Percentiles rank a stretch among this genome's conserved stretches.
These are phyloP conservation scores for Phytopythium chamaehyphon DNA, from an alignment of 352 stramenopile genomes.

Conservation along the genomic window DNA sequence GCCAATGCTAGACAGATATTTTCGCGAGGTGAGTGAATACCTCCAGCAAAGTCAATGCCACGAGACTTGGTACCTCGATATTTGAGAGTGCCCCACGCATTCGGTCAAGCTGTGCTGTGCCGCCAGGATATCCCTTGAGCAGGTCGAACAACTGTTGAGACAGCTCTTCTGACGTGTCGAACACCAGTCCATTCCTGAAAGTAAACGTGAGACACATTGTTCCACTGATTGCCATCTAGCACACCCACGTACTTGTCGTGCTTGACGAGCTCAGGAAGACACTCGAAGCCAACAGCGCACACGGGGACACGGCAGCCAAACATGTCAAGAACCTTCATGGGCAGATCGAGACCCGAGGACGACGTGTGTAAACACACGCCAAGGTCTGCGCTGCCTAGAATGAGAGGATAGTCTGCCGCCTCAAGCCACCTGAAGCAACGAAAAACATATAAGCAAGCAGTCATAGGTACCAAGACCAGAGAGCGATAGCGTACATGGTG, in stretches of 20 bases:
- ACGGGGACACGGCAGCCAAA: conserved; percentile 97
- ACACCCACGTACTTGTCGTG: conserved; percentile 84
- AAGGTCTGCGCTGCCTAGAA: conserved; percentile 94
- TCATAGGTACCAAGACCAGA: not conserved
- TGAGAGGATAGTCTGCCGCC: conserved; percentile 93
- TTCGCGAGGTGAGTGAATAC: not conserved
- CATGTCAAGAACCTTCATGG: conserved; percentile 99
- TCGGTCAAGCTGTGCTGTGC: conserved; percentile 37
- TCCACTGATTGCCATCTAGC: not conserved
- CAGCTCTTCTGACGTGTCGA: conserved; percentile 53
- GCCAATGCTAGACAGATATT: conserved; percentile 56
- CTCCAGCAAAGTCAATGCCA: not conserved
- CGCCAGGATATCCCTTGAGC: conserved; percentile 47
- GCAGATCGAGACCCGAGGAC: conserved; percentile 97
- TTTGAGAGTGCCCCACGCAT: conserved; percentile 41
- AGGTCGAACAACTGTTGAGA: conserved; percentile 57
- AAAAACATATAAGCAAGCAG: not conserved
- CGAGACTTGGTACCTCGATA: conserved; percentile 41
- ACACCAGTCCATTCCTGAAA: conserved; percentile 70
- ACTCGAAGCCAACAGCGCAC: conserved; percentile 94
- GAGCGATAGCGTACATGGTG: conserved; percentile 57
- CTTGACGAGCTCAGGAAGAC: conserved; percentile 95
- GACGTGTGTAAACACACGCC: conserved; percentile 99
- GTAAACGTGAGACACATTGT: not conserved
- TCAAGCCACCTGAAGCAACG: conserved; percentile 89